Percentiles rank a stretch among this genome's conserved stretches.
Conservation (phyloP, 768 basidiomycete genomes). For the Megacollybia marginata region DNA sequence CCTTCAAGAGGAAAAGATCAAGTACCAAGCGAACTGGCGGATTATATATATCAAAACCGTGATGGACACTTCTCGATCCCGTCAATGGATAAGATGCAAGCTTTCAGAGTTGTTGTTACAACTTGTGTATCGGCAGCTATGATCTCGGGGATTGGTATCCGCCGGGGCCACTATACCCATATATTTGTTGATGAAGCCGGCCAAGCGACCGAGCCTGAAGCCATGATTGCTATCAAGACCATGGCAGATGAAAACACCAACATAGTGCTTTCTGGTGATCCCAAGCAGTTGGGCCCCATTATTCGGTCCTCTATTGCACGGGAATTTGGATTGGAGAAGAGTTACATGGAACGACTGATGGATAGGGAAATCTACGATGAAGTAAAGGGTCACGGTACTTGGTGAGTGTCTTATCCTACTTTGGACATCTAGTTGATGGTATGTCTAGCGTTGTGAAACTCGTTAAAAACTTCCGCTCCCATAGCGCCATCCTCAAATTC, state of each 20-base stretch:
- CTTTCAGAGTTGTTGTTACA: constrained; percentile 45
- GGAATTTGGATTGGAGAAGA: constrained; percentile 47
- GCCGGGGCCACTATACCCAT: constrained; percentile 49
- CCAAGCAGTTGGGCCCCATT: constrained; percentile 65
- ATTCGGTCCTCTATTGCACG: constrained; percentile 52
- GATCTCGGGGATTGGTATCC: constrained; percentile 38
- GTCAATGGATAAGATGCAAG: constrained; percentile 24
- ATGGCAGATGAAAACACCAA: constrained; percentile 47
- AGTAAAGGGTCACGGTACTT: constrained; percentile 19
- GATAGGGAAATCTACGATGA: constrained; percentile 33
- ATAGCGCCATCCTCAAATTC: constrained; percentile 50
- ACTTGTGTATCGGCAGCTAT: constrained; percentile 51
- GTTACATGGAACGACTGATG: constrained; percentile 60
- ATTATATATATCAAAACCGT: constrained; percentile 32
- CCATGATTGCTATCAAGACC: constrained; percentile 48
- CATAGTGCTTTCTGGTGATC: constrained; percentile 61
- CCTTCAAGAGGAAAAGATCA: constrained; percentile 30
- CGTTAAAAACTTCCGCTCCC: constrained; percentile 59
- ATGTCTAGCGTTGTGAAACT: constrained; percentile 50
- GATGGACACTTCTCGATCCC: constrained; percentile 42
- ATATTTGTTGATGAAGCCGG: constrained; percentile 64
- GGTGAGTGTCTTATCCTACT: constrained; percentile 13
- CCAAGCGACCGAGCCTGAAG: constrained; percentile 54
- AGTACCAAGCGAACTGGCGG: constrained; percentile 28
- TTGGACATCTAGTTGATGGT: constrained; percentile 1